These are phyloP conservation scores for Adenanthera pavonina DNA, from an alignment of 306 rosid genomes.

Conservation along the genomic window DNA sequence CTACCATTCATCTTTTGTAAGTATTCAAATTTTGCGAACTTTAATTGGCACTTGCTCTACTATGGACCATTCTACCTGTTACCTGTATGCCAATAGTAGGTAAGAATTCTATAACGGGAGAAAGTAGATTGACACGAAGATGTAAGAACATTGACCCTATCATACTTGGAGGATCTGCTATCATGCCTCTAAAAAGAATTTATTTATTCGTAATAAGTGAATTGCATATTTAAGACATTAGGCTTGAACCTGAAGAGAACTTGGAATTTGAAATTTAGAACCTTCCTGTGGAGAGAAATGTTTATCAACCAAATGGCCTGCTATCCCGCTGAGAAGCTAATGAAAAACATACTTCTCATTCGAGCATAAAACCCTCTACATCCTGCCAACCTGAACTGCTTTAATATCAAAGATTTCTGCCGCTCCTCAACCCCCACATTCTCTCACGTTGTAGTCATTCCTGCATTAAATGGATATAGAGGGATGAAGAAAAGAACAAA, in stretches of 20 bases:
- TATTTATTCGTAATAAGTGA: not conserved
- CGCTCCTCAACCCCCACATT: not conserved
- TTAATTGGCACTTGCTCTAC: not conserved
- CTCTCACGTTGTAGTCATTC: not conserved
- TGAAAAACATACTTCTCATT: not conserved
- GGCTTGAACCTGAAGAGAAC: not conserved
- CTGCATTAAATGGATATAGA: not conserved
- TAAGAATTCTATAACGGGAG: not conserved
- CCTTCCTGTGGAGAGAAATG: not conserved
- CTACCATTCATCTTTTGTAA: conserved; percentile 81
- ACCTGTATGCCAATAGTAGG: not conserved
- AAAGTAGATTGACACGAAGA: conserved; percentile 7
- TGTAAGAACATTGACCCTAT: not conserved
- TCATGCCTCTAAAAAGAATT: not conserved
- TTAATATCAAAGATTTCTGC: not conserved
- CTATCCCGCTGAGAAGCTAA: not conserved
- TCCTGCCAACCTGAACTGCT: not conserved
- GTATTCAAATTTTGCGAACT: conserved; percentile 29
- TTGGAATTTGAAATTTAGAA: not conserved
- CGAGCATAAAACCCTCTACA: not conserved
- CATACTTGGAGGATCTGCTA: not conserved
- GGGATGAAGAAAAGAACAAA: no score
- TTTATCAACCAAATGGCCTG: not conserved
- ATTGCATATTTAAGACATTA: not conserved
- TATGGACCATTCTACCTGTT: not conserved